Evolutionary conservation across 768 basidiomycete genomes (phyloP).

Genomic region (Coprinopsis strossmayeri): DNA sequence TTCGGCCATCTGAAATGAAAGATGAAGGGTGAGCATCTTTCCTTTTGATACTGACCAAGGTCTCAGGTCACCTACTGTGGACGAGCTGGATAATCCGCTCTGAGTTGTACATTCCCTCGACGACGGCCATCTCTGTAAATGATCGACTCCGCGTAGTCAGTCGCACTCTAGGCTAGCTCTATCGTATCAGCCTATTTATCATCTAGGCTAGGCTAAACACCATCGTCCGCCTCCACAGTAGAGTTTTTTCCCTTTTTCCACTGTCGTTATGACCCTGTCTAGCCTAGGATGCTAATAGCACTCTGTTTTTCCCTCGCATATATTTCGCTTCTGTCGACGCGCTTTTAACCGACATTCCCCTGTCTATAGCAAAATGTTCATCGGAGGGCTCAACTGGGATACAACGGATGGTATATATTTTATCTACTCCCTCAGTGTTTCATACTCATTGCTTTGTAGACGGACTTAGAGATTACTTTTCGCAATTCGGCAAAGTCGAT

Average conservation of each 20-base stretch:
- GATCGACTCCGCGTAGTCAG: constrained; percentile 53
- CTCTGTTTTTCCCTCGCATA: constrained; percentile 36
- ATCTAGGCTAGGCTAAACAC: constrained; percentile 72
- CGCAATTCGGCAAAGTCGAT: constrained; percentile 95
- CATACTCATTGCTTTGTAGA: constrained; percentile 42
- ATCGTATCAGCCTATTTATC: constrained; percentile 60
- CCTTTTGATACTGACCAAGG: constrained; percentile 17
- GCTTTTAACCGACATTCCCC: too few relatives aligned
- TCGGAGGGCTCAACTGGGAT: constrained; percentile 99
- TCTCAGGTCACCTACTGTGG: constrained; percentile 24
- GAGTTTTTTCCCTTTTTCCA: constrained; percentile 55
- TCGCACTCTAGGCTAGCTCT: constrained; percentile 64
- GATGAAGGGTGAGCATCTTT: constrained; percentile 90
- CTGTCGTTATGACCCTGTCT: constrained; percentile 61
- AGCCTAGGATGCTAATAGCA: constrained; percentile 79
- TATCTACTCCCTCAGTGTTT: constrained; percentile 27
- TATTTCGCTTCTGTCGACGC: constrained; percentile 25
- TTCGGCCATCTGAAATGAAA: constrained; percentile 89
- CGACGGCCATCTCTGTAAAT: too few relatives aligned
- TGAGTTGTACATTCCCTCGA: constrained; percentile 16
- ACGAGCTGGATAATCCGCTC: constrained; percentile 8
- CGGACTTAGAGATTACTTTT: constrained; percentile 78
- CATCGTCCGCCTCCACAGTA: constrained; percentile 57
- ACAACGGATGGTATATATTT: constrained; percentile 89
- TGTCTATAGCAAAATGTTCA: constrained; percentile 95